Base-by-base conservation (phyloP, 1,139 yeast genomes). In the Saccharomyces hybrid region DNA sequence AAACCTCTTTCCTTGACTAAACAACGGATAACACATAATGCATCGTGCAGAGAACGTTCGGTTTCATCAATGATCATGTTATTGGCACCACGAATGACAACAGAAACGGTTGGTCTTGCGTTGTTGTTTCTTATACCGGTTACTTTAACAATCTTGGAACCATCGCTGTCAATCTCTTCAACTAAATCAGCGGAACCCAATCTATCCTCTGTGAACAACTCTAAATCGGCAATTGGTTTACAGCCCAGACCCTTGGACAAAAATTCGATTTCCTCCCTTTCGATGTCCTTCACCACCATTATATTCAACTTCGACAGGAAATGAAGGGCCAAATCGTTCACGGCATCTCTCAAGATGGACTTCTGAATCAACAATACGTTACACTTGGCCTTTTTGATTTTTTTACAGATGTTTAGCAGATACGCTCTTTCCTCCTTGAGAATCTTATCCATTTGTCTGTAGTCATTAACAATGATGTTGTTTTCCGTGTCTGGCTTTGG, bases 401-500 rank as follows among this genome's bases (percentile, higher is more conserved):
- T 89, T 73, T 93, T 93, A 78, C 97, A 91, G 70, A 95, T 87
- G 72, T 93, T 91, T 69, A 93, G 80, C 69, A 93, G 76, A 70
- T 93, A 93, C 29, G 96, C 95, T 70, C 99, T 84, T 77, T 93
- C 99, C 73, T 93, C 99, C 70, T 95, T 95, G 69, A 93, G 78
- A 64, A 93, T 93, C 76, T 91, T 93, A 74, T 93, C 99, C 99
- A 93, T 93, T 73, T 95, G 99, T 74, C 99, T 83, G 75, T 93
- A 93, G 72, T 93, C 99, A 70, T 88, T 93, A 54, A 93, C 98
- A 53, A 95, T 96, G 55, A 93, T 95, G 69, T 91, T 93, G 70
- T 93, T 93, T 74, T 93, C 99, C 86, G 95, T 88, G 70, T 93
- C 99, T 46, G 99, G 99, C 71, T 93, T 93, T 64, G 99, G 99